Evolutionary conservation across 257 asterid species (phyloP), one percentile per base, ranked within the genome.

Genomic region (Solanum lignicaule): DNA sequence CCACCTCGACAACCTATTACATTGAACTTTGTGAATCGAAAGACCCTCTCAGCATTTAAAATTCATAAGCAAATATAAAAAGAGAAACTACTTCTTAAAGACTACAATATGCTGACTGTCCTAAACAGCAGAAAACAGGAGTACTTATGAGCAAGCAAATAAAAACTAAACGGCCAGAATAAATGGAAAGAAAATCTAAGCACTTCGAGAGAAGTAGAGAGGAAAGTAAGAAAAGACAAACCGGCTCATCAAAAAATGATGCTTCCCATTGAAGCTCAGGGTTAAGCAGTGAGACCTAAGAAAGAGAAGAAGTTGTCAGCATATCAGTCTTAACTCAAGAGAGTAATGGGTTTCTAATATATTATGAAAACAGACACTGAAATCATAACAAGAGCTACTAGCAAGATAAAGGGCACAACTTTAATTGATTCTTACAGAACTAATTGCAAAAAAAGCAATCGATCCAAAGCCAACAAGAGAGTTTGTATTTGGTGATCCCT

Each of bases 381-480:
- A 87, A 78, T 52, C 29, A 86, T 88, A 87, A 81, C 65, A 68
- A 90, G 79, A 83, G 74, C 86, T 41, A 83, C 84, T 41, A 89
- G 89, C 86, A 85, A 86, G 81, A 72, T 20, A 36, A 86, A 69
- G 25, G 13, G 83, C 72, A 62, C 41, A 39, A 82, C 76, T 62
- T 73, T 72, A 73, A 86, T 48, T n/a, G 86, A 89, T 88, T 88
- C 97, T 92, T 90, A 97, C 99, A 92, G 94, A 90, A 93, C 99
- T 95, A 85, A 97, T 95, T 89, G 94, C 95, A 93, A 96, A 97
- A 87, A 98, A 98, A 90, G 98, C 99, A 85, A 97, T 87, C n/a
- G 98, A 93, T 87, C 99, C 99, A 91, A 97, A 95, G 88, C 98
- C 98, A 78, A 97, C 98, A 72, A 97, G 99, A 38, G 99, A 97